phyloP scores from a whole-genome alignment of 371 early-diverging fungal species.

The Mucor plumbeus region DNA sequence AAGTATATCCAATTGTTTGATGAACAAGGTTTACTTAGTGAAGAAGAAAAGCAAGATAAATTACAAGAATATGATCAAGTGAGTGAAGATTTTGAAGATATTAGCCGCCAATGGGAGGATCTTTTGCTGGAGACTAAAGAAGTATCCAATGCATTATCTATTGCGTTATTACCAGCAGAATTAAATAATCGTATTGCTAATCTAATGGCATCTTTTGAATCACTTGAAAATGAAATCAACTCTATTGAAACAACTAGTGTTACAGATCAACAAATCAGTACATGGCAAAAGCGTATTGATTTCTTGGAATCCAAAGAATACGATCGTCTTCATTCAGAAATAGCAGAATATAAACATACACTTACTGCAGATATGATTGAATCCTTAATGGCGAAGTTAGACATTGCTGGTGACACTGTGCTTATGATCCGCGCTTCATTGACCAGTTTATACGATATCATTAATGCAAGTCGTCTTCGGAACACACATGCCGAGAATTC shows the following conservation, averaged over 20 bases:
- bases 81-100: conserved; percentile 14
- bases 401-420: conserved; percentile 38
- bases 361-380: conserved; percentile 26
- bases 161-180: conserved; percentile 40
- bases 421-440: conserved; percentile 35
- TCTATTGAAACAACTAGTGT: conserved; percentile 26
- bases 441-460: conserved; percentile 44
- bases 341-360: conserved; percentile 13
- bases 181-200: conserved; percentile 25
- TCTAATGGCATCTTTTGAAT: conserved; percentile 26
- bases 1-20: conserved; percentile 34
- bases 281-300: conserved; percentile 50
- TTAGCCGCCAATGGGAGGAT: conserved; percentile 35
- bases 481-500: conserved; percentile 48
- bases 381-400: conserved; percentile 31
- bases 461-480: conserved; percentile 45
- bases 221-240: conserved; percentile 26
- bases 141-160: conserved; percentile 25
- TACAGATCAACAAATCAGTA: conserved; percentile 36
- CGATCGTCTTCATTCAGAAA: conserved; percentile 27
- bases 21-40: conserved; percentile 23
- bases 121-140: conserved; percentile 28
- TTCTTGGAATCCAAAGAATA: conserved; percentile 39
- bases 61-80: conserved; percentile 28
- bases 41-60: conserved; percentile 27